Base-by-base conservation (phyloP, 1,139 yeast genomes). In the Kazachstania sp. region DNA sequence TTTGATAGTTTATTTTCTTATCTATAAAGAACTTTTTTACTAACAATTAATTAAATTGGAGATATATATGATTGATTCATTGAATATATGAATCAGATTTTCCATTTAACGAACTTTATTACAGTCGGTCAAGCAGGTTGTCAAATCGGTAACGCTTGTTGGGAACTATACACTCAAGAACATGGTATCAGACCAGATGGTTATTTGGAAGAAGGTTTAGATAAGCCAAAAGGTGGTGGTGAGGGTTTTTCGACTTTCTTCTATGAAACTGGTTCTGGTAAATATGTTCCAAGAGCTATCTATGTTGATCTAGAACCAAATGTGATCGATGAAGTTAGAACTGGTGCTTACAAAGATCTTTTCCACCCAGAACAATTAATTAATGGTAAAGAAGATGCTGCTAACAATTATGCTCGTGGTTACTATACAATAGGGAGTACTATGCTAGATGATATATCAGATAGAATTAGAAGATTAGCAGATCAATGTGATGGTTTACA, bases 341-440 rank as follows among this genome's bases (percentile, higher is more conserved):
- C 92, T 44, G 97, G 98, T 60, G 73, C 79, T 49, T 92, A 88
- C 77, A 83, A 81, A 64, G 90, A 88, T 64, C 77, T 92, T 64
- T 92, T 92, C 75, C 98, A 92, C 67, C 98, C 98, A 49, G 98
- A 92, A 68, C 97, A 88, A 72, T 79, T 92, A 67, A 88, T 92
- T 66, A 83, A 87, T 49, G 98, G 98, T 68, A 92, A 92, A 71
- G 98, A 92, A 73, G 98, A 92, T 70, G 98, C 98, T 15, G 97
- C 98, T 56, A 92, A 92, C 70, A 92, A 92, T 75, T 90, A 90
- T 69, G 98, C 98, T 50, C 86, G 97, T 74, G 98, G 98, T 63
- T 97, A 92, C 71, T 92, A 90, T 76, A 92, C 98, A 40, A 94
- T 88, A 49, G 98, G 98, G 54, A 86, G 95, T 74, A 97, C 90